A percentile compares a stretch with the other conserved stretches of the same genome.
phyloP scores from a whole-genome alignment of 192 early-diverging fungal genomes.

The Backusella morwellensis region DNA sequence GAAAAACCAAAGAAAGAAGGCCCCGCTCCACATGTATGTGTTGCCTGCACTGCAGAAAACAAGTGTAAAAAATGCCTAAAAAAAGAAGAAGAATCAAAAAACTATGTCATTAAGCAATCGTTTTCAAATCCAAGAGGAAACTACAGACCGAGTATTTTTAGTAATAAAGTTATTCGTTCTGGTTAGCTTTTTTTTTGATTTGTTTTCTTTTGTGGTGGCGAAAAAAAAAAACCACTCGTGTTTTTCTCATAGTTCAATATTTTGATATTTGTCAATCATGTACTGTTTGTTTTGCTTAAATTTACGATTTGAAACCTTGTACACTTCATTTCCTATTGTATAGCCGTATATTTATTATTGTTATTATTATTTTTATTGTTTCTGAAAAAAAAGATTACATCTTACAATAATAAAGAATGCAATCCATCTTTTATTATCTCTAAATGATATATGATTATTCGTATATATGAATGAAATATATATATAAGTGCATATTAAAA shows the following conservation, averaged over 20 bases:
- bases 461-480: background rate
- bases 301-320: conserved; percentile 5
- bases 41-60: background rate
- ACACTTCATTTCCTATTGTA: background rate
- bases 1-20: background rate
- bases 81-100: background rate
- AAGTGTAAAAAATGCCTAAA: background rate
- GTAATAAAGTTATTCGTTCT: background rate
- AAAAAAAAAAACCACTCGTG: background rate
- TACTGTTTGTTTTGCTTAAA: background rate
- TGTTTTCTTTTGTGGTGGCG: background rate
- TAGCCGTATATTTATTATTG: background rate
- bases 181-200: background rate
- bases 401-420: background rate
- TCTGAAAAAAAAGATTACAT: background rate
- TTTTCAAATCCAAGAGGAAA: background rate
- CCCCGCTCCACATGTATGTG: background rate
- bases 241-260: background rate
- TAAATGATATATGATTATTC: background rate
- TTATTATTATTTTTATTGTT: background rate
- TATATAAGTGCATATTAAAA: background rate
- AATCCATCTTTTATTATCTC: background rate
- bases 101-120: background rate
- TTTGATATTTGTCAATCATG: conserved; percentile 1
- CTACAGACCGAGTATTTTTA: background rate